A percentile compares a stretch with the other conserved stretches of the same genome.
Evolutionary conservation across 2,329 filamentous ascomycete species (phyloP).

Genomic region (Ascochyta clinopodiicola): DNA sequence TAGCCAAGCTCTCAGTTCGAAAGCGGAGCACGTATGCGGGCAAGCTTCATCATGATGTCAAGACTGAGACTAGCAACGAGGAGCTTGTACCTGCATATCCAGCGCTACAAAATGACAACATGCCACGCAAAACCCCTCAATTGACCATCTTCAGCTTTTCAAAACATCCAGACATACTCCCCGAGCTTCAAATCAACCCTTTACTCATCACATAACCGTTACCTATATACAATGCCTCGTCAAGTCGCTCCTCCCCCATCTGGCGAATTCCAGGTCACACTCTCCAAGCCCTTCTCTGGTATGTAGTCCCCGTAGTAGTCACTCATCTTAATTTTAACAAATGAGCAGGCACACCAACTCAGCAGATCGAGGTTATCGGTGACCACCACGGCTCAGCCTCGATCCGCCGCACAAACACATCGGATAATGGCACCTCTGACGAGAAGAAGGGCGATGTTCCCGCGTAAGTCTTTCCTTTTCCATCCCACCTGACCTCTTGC

Average conservation of each 20-base stretch:
- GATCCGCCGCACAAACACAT: conserved; percentile 42
- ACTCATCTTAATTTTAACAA: conserved; percentile 22
- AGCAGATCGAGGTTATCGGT: conserved; percentile 50
- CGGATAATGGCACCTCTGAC: conserved; percentile 36
- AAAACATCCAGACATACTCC: neutral
- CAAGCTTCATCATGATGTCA: conserved; percentile 21
- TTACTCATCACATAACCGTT: neutral
- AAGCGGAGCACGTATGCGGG: conserved; percentile 7
- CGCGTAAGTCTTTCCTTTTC: conserved; percentile 17
- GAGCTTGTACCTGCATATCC: conserved; percentile 15
- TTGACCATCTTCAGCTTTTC: too few relatives aligned
- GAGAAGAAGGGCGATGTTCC: conserved; percentile 51
- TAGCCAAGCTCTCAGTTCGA: neutral
- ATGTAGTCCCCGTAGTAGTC: neutral
- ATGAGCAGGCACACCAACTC: conserved; percentile 25
- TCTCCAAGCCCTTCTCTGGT: conserved; percentile 37
- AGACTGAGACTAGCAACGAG: conserved; percentile 11
- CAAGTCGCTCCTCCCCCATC: conserved; percentile 75
- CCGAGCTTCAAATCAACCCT: neutral
- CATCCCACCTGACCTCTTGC: too few relatives aligned
- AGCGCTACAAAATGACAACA: conserved; percentile 14
- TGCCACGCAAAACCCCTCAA: neutral
- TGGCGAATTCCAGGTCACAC: conserved; percentile 75
- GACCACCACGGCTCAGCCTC: conserved; percentile 50
- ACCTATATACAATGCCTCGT: conserved; percentile 29